Conservation (phyloP, 371 early-diverging fungal genomes). For the Mortierella polycephala region DNA sequence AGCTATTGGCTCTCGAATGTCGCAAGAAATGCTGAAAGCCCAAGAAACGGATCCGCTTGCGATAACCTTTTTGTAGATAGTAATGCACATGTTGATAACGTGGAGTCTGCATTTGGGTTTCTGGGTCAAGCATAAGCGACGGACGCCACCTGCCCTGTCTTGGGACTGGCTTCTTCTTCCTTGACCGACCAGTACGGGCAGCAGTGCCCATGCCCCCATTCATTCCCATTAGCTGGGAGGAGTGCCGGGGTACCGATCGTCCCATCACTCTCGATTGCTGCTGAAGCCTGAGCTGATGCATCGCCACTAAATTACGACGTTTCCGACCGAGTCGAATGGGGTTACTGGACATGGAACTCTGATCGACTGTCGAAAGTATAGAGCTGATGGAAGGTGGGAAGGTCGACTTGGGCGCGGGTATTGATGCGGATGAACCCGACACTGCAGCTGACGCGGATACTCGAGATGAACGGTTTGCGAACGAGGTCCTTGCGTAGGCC, state of each 20-base stretch:
- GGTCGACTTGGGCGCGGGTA: background rate
- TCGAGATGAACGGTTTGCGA: no score
- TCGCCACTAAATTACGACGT: slow-evolving; percentile 9
- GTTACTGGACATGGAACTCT: background rate
- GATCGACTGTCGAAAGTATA: background rate
- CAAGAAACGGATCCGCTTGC: slow-evolving; percentile 14
- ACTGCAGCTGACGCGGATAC: no score
- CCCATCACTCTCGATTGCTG: slow-evolving; percentile 6
- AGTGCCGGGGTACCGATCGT: slow-evolving; percentile 19
- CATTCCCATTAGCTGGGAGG: slow-evolving; percentile 18
- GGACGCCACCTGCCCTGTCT: background rate
- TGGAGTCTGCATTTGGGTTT: background rate
- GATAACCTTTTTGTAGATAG: background rate
- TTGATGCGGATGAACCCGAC: background rate
- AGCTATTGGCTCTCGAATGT: slow-evolving; percentile 1
- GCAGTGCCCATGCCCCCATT: background rate
- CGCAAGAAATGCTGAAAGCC: slow-evolving; percentile 29
- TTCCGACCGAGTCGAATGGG: slow-evolving; percentile 7
- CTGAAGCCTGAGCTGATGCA: slow-evolving; percentile 18
- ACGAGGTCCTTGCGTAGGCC: no score
- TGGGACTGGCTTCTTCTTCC: background rate
- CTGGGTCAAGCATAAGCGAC: background rate
- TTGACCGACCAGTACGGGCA: background rate
- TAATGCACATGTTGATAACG: slow-evolving; percentile 37
- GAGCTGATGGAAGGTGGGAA: background rate